Base-by-base conservation (phyloP, 2,329 filamentous ascomycete genomes). In the Fusarium staphyleae region DNA sequence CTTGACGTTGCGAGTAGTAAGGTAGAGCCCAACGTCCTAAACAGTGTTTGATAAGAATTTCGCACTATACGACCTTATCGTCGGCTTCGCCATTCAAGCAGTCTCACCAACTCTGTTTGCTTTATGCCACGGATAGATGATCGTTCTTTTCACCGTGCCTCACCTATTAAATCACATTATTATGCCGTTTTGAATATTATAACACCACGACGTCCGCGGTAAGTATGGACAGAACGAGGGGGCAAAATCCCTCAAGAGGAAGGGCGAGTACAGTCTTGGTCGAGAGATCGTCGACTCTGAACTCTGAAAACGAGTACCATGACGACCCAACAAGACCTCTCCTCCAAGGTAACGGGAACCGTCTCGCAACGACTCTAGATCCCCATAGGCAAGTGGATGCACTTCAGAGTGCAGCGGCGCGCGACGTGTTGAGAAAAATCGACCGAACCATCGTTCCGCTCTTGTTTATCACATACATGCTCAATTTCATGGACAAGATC, bases 401-500 rank as follows among this genome's bases (percentile, higher is more conserved):
- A 2, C 11, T 32, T 19, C 29, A 55, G 11, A 11, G 18, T 18
- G 56, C 57, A 15, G 51, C 62, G 44, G 66, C 64, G 9, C 72
- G 70, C 34, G 70, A 66, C 7, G 75, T 84, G 3, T 52, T 86
- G 43, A 72, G 76, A 19, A 85, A 85, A 67, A 85, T 87, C 52
- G 84, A 87, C 65, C 71, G 70, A 57, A 72, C 72, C 11, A 70
- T 87, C 9, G 78, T 87, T 5, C 82, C 84, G 0, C 69, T 86
- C 10, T 69, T 86, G 9, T 85, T 85, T 54, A 59, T 80, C 34
- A 84, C 80, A 0, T 86, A 86, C 63, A 80, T 80, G 72, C 67
- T 86, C 56, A 83, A 84, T 62, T 86, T 85, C 51, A 83, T 86
- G 75, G 84, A 87, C 68, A 87, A 87, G 65, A 78, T 78, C 1